Percentiles rank a stretch among this genome's conserved stretches.
Evolutionary conservation across 2,329 filamentous ascomycete genomes (phyloP).

Genomic region (Colletotrichum karsti): DNA sequence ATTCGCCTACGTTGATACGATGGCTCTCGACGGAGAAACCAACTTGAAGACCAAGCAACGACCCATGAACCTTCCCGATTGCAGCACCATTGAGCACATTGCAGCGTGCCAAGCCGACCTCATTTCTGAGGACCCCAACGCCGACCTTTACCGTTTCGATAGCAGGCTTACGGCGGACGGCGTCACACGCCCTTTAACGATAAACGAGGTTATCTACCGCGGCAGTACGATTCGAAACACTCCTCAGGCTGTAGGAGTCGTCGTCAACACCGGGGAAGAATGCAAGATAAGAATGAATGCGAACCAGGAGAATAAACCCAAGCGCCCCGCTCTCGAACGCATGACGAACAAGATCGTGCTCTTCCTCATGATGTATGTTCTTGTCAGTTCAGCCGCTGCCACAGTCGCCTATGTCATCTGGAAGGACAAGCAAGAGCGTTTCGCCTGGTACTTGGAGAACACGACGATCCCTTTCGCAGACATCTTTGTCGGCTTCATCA

Average conservation of each 20-base stretch:
- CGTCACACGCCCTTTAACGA: constrained; percentile 74
- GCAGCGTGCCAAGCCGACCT: constrained; percentile 66
- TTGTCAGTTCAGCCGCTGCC: constrained; percentile 80
- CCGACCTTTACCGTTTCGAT: constrained; percentile 80
- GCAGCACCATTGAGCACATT: constrained; percentile 62
- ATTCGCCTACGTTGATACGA: constrained; percentile 84
- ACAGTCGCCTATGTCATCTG: constrained; percentile 87
- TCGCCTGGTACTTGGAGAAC: constrained; percentile 78
- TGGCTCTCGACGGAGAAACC: constrained; percentile 85
- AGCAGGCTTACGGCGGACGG: constrained; percentile 68
- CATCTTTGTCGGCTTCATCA: constrained; percentile 88
- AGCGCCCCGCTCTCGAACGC: constrained; percentile 79
- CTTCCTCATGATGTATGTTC: constrained; percentile 80
- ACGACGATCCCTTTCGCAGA: constrained; percentile 78
- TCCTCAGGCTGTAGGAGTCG: constrained; percentile 73
- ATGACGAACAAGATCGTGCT: constrained; percentile 85
- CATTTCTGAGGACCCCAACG: constrained; percentile 79
- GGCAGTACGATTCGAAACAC: constrained; percentile 89
- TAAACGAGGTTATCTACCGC: constrained; percentile 84
- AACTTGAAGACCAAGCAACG: constrained; percentile 81
- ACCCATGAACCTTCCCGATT: constrained; percentile 67
- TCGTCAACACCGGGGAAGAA: constrained; percentile 90
- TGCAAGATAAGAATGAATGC: constrained; percentile 94
- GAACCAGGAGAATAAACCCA: constrained; percentile 85
- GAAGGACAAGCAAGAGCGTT: constrained; percentile 70